Percentiles rank a stretch among this genome's conserved stretches.
These are phyloP conservation scores for Anthracocystis walkeri DNA, from an alignment of 1,284 basidiomycete species.

Conservation along the genomic window DNA sequence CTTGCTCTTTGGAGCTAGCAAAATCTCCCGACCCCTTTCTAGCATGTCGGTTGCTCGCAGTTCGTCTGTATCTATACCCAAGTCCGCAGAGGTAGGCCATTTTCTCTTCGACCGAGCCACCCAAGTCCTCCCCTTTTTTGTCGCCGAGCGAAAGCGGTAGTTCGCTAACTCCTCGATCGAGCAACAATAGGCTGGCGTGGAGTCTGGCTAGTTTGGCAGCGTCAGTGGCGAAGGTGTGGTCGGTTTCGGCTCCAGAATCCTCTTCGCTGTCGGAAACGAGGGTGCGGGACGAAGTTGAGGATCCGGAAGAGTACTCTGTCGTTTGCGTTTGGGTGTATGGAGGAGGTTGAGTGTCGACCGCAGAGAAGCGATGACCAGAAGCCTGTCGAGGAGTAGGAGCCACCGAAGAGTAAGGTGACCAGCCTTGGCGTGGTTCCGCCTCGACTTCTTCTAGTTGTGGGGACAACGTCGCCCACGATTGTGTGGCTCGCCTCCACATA, in stretches of 20 bases:
- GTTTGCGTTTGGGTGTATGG: not conserved
- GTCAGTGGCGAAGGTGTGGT: constrained; percentile 12
- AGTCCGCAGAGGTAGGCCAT: constrained; percentile 50
- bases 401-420: constrained; percentile 36
- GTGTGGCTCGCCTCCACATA: not conserved
- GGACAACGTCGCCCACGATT: not conserved
- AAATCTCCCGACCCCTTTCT: constrained; percentile 17
- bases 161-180: constrained; percentile 17
- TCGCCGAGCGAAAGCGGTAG: constrained; percentile 25
- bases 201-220: constrained; percentile 41
- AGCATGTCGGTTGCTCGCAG: not conserved
- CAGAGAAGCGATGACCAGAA: constrained; percentile 10
- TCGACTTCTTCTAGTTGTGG: constrained; percentile 14
- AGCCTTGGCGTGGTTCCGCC: constrained; percentile 17
- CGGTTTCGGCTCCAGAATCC: constrained; percentile 10
- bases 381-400: constrained; percentile 33
- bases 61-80: constrained; percentile 28
- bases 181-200: constrained; percentile 33
- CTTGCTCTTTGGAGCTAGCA: not conserved
- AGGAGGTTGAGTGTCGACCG: not conserved
- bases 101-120: constrained; percentile 16
- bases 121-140: not conserved
- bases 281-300: constrained; percentile 23
- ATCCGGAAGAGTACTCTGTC: not conserved
- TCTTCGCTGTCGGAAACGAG: constrained; percentile 25